Evolutionary conservation across 164 flowering plant species (phyloP), one percentile per base, ranked within the genome.

Genomic region (Chimonanthus praecox): DNA sequence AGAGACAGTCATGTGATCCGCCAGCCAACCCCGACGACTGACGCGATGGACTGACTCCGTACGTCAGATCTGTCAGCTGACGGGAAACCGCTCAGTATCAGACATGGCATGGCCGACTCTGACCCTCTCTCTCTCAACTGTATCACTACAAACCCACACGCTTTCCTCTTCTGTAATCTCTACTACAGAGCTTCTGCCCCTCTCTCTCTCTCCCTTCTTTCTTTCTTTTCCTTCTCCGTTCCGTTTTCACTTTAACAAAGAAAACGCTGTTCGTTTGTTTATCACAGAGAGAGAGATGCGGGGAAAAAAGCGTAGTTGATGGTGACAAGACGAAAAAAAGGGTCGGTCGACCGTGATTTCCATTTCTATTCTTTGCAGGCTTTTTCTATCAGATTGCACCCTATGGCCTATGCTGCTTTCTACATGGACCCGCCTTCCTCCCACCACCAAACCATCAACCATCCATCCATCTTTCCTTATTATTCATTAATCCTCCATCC

Each of bases 51-150:
- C 76, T 66, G 69, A 61, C 70, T 11, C 77, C 72, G 77, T 75
- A 76, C 79, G 70, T 61, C 74, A 69, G 78, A 70, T 79, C 46
- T 78, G 83, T 83, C 85, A 83, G 85, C 81, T 80, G 80, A n/a
- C n/a, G 4, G 60, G n/a, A 54, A 54, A 54, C 60, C 60, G n/a
- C n/a, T 11, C 5, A 54, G 60, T 7, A 5, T 10, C 16, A 54
- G 60, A 51, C 3, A 54, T 3, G 10, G 60, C 11, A 5, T 0
- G 60, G 4, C 60, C 60, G 11, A n/a, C 16, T 13, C 11, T n/a
- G 60, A n/a, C 16, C 60, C 60, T 3, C 60, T 54, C 15, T n/a
- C 60, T 33, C 33, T 33, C 33, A 1, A 33, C 33, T 33, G 33
- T 33, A 54, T 54, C 60, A 54, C 60, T 54, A n/a, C 16, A 10